A percentile compares a stretch with the other conserved stretches of the same genome.
These are phyloP conservation scores for Kluyveromyces nonfermentans DNA, from an alignment of 805 yeast genomes.

Conservation along the genomic window DNA sequence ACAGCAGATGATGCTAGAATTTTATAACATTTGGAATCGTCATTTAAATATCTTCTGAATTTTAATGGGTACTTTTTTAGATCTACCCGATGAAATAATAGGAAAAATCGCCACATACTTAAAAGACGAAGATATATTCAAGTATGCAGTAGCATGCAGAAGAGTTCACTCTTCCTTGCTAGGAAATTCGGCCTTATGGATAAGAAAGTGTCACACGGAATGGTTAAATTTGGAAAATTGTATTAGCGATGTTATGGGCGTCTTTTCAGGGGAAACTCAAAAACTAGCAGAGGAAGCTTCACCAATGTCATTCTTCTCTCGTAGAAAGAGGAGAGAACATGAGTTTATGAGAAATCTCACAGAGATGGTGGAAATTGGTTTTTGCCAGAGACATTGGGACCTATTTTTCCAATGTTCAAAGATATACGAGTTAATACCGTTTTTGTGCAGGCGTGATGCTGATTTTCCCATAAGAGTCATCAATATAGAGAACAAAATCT, in stretches of 20 bases:
- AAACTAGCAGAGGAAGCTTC: background rate
- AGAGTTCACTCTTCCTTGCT: background rate
- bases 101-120: background rate
- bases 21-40: too few species aligned
- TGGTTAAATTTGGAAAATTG: background rate
- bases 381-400: background rate
- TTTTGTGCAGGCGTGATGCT: background rate
- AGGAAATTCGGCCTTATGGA: background rate
- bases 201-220: background rate
- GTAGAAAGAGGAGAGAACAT: background rate
- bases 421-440: background rate
- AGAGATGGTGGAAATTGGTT: background rate
- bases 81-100: conserved; percentile 1
- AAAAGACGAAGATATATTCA: background rate
- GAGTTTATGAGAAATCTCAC: background rate
- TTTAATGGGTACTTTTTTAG: background rate
- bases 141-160: background rate
- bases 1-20: too few species aligned
- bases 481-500: background rate
- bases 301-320: background rate
- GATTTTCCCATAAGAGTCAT: background rate
- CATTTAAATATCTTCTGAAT: too few species aligned
- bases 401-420: background rate
- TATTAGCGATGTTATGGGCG: background rate
- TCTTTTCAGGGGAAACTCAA: background rate